These are phyloP conservation scores for Torulaspora franciscae DNA, from an alignment of 805 yeast genomes.

Conservation along the genomic window DNA sequence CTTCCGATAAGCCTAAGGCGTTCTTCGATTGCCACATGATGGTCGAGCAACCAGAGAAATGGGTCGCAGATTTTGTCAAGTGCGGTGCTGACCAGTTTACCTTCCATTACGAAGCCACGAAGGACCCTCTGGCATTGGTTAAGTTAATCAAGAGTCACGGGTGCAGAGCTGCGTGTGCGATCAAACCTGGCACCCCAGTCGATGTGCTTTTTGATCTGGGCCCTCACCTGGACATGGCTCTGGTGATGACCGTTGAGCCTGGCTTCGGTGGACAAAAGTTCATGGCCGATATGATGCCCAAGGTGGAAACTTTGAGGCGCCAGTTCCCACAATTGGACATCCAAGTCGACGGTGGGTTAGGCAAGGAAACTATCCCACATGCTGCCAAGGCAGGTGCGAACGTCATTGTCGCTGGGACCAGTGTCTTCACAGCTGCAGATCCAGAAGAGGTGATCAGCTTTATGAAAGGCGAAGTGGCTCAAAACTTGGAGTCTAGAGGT, in stretches of 20 bases:
- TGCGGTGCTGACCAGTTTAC: slow-evolving; percentile 96
- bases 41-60: slow-evolving; percentile 87
- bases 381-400: slow-evolving; percentile 99
- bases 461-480: slow-evolving; percentile 59
- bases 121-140: slow-evolving; percentile 68
- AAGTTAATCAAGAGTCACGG: slow-evolving; percentile 71
- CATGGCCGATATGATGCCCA: slow-evolving; percentile 95
- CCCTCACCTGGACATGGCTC: slow-evolving; percentile 82
- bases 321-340: slow-evolving; percentile 76
- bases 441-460: slow-evolving; percentile 70
- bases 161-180: slow-evolving; percentile 91
- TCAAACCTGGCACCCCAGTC: slow-evolving; percentile 89
- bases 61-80: slow-evolving; percentile 88
- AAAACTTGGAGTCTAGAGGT: slow-evolving; percentile 46
- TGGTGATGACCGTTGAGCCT: slow-evolving; percentile 98
- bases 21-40: slow-evolving; percentile 97
- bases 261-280: slow-evolving; percentile 98
- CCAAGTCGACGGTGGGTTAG: slow-evolving; percentile 96
- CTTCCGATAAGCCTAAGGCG: slow-evolving; percentile 39
- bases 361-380: slow-evolving; percentile 71
- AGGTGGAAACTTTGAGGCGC: slow-evolving; percentile 70
- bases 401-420: slow-evolving; percentile 95
- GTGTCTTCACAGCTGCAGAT: slow-evolving; percentile 79
- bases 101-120: slow-evolving; percentile 90
- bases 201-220: slow-evolving; percentile 74